Evolutionary conservation across 169 alveolate species (phyloP).

Genomic region (Plasmodium billcollinsi): DNA sequence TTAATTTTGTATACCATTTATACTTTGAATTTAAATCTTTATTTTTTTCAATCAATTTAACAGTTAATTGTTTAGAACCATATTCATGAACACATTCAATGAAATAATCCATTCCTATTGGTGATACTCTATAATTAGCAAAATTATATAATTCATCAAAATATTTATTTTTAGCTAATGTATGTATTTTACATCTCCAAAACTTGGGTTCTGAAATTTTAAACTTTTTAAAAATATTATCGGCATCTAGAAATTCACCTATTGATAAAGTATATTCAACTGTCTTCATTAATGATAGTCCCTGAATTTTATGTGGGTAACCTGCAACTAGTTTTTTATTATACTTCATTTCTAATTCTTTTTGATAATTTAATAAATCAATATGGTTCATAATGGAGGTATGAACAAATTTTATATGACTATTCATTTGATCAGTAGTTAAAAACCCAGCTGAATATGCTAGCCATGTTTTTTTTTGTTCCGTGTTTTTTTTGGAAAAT

Average conservation of each 20-base stretch:
- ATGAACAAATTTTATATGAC: conserved; percentile 57
- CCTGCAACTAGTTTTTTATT: conserved; percentile 71
- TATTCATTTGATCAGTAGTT: conserved; percentile 64
- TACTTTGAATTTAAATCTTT: conserved; percentile 49
- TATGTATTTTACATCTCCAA: conserved; percentile 80
- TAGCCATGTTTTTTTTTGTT: conserved; percentile 62
- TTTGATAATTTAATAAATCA: conserved; percentile 57
- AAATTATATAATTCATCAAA: conserved; percentile 79
- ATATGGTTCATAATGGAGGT: conserved; percentile 53
- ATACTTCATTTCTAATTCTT: conserved; percentile 78
- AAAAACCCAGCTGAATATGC: conserved; percentile 66
- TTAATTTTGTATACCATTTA: conserved; percentile 52
- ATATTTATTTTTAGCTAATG: conserved; percentile 76
- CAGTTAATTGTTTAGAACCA: conserved; percentile 43
- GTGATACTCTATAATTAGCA: conserved; percentile 79
- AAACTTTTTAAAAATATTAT: conserved; percentile 70
- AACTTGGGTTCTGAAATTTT: conserved; percentile 78
- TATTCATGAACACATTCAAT: conserved; percentile 53
- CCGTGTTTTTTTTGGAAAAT: conserved; percentile 44
- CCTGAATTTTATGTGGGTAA: conserved; percentile 78
- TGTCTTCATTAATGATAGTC: conserved; percentile 78
- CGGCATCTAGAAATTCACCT: conserved; percentile 79
- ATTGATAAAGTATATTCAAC: conserved; percentile 71
- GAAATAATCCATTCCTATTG: conserved; percentile 82
- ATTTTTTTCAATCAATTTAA: conserved; percentile 67